These are phyloP conservation scores for Calonectria pauciramosa DNA, from an alignment of 2,329 filamentous ascomycete species.

Conservation along the genomic window DNA sequence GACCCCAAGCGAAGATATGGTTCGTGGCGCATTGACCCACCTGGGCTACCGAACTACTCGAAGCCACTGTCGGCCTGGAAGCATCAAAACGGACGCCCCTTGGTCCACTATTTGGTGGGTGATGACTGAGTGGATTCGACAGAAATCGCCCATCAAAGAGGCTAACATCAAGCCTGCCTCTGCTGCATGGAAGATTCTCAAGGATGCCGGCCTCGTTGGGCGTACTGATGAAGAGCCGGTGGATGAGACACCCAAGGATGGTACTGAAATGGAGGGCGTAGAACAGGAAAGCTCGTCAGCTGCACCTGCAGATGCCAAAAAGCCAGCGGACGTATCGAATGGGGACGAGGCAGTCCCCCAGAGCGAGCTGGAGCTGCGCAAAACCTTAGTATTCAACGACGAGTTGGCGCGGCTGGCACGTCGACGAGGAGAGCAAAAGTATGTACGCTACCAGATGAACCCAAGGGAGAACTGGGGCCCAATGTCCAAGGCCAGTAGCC, in stretches of 20 bases:
- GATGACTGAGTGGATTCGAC: slow-evolving; percentile 91
- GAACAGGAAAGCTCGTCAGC: slow-evolving; percentile 36
- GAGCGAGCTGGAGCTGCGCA: slow-evolving; percentile 60
- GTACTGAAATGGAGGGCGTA: slow-evolving; percentile 58
- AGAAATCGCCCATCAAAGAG: slow-evolving; percentile 83
- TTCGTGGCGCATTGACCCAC: slow-evolving; percentile 85
- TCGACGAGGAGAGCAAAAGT: slow-evolving; percentile 75
- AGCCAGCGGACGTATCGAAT: slow-evolving; percentile 33
- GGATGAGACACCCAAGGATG: slow-evolving; percentile 34
- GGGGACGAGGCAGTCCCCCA: slow-evolving; percentile 34
- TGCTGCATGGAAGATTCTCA: slow-evolving; percentile 79
- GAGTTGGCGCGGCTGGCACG: slow-evolving; percentile 78
- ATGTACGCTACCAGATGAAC: slow-evolving; percentile 91
- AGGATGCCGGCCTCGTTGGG: slow-evolving; percentile 52
- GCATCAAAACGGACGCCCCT: slow-evolving; percentile 93
- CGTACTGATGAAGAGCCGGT: slow-evolving; percentile 48
- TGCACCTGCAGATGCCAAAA: slow-evolving; percentile 30
- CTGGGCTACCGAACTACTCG: slow-evolving; percentile 87
- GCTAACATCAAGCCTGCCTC: slow-evolving; percentile 77
- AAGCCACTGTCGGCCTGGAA: slow-evolving; percentile 90
- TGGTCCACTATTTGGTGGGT: slow-evolving; percentile 93
- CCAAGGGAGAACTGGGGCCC: slow-evolving; percentile 96
- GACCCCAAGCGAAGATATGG: slow-evolving; percentile 82
- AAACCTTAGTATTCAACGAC: slow-evolving; percentile 82
- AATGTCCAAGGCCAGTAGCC: slow-evolving; percentile 71